phyloP scores from a whole-genome alignment of 2,329 filamentous ascomycete genomes.

The Cryphonectria naterciae region DNA sequence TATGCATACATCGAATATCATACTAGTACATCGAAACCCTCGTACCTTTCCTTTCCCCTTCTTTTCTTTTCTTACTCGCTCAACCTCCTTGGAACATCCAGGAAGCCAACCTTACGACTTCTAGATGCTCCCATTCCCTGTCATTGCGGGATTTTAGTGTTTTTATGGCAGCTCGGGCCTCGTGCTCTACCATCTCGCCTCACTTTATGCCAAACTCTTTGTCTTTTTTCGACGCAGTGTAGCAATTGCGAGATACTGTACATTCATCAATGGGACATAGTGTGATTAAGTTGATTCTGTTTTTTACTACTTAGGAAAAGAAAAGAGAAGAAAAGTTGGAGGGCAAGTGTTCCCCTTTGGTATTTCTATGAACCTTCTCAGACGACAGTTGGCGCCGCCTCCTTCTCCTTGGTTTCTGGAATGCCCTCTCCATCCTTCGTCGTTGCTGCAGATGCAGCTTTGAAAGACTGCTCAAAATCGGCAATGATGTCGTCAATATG shows the following conservation, averaged over 20 bases:
- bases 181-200: neutral
- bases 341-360: neutral
- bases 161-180: neutral
- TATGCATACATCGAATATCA: neutral
- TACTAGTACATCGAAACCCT: too few relatives aligned
- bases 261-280: neutral
- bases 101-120: neutral
- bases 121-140: neutral
- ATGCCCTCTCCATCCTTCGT: slow-evolving; percentile 38
- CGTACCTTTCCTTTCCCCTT: neutral
- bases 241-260: neutral
- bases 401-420: slow-evolving; percentile 42
- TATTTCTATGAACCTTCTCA: slow-evolving; percentile 31
- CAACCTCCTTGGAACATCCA: neutral
- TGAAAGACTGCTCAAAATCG: slow-evolving; percentile 92
- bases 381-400: slow-evolving; percentile 44
- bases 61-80: neutral
- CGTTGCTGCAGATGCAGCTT: slow-evolving; percentile 56
- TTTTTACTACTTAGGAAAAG: neutral
- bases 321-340: neutral
- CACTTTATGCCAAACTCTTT: neutral
- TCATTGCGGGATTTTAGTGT: neutral
- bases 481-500: slow-evolving; percentile 97
- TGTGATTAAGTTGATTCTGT: neutral
- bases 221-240: neutral